Evolutionary conservation across 352 stramenopile genomes (phyloP), one percentile per base, ranked within the genome.

Genomic region (Sclerospora graminicola): DNA sequence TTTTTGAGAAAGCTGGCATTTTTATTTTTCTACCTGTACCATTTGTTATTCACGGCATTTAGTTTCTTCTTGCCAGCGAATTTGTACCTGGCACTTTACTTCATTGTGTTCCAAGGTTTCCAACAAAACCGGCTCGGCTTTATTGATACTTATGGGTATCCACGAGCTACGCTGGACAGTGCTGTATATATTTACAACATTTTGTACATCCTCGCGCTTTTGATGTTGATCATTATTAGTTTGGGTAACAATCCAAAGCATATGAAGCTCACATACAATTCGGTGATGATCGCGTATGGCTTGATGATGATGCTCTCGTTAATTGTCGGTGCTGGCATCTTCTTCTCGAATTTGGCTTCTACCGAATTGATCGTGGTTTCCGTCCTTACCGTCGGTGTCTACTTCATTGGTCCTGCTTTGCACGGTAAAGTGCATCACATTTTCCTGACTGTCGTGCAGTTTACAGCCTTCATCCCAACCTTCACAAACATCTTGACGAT

Each of bases 401-500:
- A 85, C 62, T 92, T 89, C 40, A 69, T 93, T 35, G 78, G 74
- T n/a, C 64, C 81, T 8, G 78, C 81, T 4, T 31, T 93, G 3
- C 70, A 89, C 15, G 76, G 82, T 19, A 76, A 90, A 52, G 34
- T 90, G 33, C 82, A 90, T 48, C 71, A 89, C 54, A 88, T 90
- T 37, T 60, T 89, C 41, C 67, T 90, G 57, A 87, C 76, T 21
- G 89, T 91, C 60, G 80, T 74, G 48, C 83, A 93, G 57, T 95
- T 89, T 63, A 88, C 75, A 35, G 68, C 79, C 13, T 51, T 95
- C 31, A 84, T 90, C 41, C 83, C 83, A 19, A 90, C 69, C 35
- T 93, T 93, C 35, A 75, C 93, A 21, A 93, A 90, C 56, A 92
- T 92, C 41, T 87, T 92, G 37, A 87, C 75, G 16, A 86, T 94